A percentile compares a stretch with the other conserved stretches of the same genome.
These are phyloP conservation scores for Venustampulla echinocandica DNA, from an alignment of 495 filamentous ascomycete genomes.

Conservation along the genomic window DNA sequence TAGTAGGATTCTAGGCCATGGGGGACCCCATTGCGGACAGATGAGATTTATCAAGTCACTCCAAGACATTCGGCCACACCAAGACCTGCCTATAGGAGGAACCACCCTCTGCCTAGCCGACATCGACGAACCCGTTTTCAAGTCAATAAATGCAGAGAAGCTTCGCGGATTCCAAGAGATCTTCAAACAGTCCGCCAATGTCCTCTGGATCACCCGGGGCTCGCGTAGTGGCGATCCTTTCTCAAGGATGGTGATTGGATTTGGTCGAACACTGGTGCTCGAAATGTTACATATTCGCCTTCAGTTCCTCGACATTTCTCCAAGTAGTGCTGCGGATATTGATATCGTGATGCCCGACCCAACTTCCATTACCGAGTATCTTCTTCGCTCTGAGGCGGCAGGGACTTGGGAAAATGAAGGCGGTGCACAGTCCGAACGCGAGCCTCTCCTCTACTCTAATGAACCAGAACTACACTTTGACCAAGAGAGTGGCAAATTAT, in stretches of 20 bases:
- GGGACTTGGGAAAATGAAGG: neutral
- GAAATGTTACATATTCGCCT: neutral
- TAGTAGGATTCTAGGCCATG: neutral
- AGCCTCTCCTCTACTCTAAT: conserved; percentile 1
- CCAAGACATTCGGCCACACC: neutral
- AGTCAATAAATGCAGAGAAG: conserved; percentile 24
- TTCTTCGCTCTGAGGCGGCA: neutral
- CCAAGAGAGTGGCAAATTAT: neutral
- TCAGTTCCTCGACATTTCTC: conserved; percentile 7
- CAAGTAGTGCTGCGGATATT: neutral
- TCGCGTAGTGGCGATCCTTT: conserved; percentile 8
- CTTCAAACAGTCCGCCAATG: conserved; percentile 27
- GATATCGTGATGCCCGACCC: too few species aligned
- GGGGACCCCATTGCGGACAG: neutral
- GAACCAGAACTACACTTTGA: conserved; percentile 2
- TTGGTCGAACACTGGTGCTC: neutral
- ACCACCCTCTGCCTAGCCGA: conserved; percentile 37
- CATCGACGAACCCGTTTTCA: conserved; percentile 33
- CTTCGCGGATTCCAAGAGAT: conserved; percentile 28
- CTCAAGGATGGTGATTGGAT: conserved; percentile 12
- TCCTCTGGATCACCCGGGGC: conserved; percentile 16
- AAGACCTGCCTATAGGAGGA: neutral
- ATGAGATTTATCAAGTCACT: neutral
- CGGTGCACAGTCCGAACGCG: neutral
- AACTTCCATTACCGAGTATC: neutral